These are phyloP conservation scores for Pythium apleroticum DNA, from an alignment of 352 stramenopile genomes.

Conservation along the genomic window DNA sequence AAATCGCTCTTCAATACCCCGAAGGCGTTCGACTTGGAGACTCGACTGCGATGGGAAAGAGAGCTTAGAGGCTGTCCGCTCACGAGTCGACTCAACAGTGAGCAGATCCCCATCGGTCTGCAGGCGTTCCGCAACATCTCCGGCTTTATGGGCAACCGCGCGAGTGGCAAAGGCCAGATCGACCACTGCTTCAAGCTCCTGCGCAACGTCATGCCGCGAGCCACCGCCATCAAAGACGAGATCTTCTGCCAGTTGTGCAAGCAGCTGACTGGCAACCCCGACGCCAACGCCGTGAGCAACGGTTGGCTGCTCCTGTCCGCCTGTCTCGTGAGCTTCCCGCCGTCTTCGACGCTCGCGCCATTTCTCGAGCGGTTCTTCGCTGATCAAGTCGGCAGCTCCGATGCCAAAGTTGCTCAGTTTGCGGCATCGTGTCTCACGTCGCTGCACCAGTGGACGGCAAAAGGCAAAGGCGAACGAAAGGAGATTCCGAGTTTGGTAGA, in stretches of 20 bases:
- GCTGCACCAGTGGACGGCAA: slow-evolving; percentile 34
- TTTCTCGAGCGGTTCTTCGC: slow-evolving; percentile 58
- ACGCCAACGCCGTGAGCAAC: slow-evolving; percentile 53
- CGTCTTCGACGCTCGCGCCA: slow-evolving; percentile 42
- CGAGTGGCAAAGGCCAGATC: slow-evolving; percentile 53
- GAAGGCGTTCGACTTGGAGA: slow-evolving; percentile 42
- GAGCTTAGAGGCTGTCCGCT: slow-evolving; percentile 52
- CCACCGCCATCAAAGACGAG: slow-evolving; percentile 68
- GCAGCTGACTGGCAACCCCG: slow-evolving; percentile 65
- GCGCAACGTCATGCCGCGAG: slow-evolving; percentile 54
- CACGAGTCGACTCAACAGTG: slow-evolving; percentile 38
- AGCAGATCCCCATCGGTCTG: slow-evolving; percentile 49
- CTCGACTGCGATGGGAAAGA: slow-evolving; percentile 62
- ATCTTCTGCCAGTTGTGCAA: slow-evolving; percentile 84
- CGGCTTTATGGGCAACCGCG: slow-evolving; percentile 75
- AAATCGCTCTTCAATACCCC: slow-evolving; percentile 24
- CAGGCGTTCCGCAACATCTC: slow-evolving; percentile 78
- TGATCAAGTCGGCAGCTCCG: slow-evolving; percentile 30
- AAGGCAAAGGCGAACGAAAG: slow-evolving; percentile 46
- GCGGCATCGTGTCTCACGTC: slow-evolving; percentile 42
- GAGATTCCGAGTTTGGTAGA: slow-evolving; percentile 63
- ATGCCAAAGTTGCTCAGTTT: slow-evolving; percentile 40
- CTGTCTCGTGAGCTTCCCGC: slow-evolving; percentile 64
- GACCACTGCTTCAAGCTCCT: slow-evolving; percentile 78
- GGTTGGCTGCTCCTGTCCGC: slow-evolving; percentile 73